Base-by-base conservation (phyloP, 2,329 filamentous ascomycete genomes). In the Neofusicoccum kwambonambiense region DNA sequence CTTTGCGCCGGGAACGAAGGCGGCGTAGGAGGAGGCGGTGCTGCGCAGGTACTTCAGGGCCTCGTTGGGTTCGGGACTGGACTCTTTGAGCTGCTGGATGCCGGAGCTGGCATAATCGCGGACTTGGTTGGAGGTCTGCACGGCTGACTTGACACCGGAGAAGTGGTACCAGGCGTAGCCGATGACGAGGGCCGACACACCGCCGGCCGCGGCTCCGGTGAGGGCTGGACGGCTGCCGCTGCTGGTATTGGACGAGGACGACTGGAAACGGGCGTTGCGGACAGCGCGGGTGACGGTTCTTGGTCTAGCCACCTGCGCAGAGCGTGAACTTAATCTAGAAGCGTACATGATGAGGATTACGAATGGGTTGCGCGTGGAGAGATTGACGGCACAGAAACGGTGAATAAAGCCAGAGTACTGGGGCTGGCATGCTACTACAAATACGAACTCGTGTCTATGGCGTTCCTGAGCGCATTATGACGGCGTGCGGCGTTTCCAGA, bases 1-100 rank as follows among this genome's bases (percentile, higher is more conserved):
- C 35, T 84, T 84, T 2, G 87, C 90, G 12, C 90, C 90, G 0
- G 90, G 90, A 35, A 93, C 85, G 82, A 89, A 91, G 2, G 80
- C 81, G 2, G 89, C 88, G 72, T 93, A 93, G 27, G 87, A 87
- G 72, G 86, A 87, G 34, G 87, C 86, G 12, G 88, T 87, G 65
- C 87, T 80, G 71, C 87, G 87, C 66, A 93, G 83, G 79, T 85
- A 88, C 66, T 84, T 77, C 44, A 91, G 79, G 1, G 89, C 89
- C 75, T 90, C 83, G 67, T 90, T 89, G 13, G 88, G 83, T 66
- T 86, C 83, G 0, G 90, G 90, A 0, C 89, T 86, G 51, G 83
- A 82, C 64, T 88, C 77, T 68, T 88, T 84, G 5, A 90, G 79
- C 72, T 86, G 86, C 68, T 87, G 79, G 39, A 84, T 83, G 1